Evolutionary conservation across 805 yeast genomes (phyloP), one percentile per base, ranked within the genome.

Genomic region (Priceomyces carsonii): DNA sequence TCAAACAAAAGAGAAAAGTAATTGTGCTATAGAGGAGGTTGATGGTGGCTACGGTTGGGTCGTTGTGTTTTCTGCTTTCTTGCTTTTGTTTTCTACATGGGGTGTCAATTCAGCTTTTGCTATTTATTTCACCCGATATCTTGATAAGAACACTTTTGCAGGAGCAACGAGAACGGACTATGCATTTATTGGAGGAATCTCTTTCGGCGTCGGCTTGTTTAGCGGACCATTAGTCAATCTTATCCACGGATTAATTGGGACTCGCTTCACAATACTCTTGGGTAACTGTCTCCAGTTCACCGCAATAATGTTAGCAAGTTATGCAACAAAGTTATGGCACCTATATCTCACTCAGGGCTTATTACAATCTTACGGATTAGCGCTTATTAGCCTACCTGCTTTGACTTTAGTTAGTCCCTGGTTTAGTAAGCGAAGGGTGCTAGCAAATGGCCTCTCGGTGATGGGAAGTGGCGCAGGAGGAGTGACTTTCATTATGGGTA

Each of bases 31-130:
- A 10, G 13, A 27, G 13, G 15, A 27, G 8, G 15, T 35, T 12
- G 86, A 81, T 51, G 82, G 79, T 22, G 85, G 85, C 3, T 68
- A 72, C 33, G 85, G 83, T 2, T 77, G 84, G 81, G 72, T 80
- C 0, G 64, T 78, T 21, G 69, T 72, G 5, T 34, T 71, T 3
- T 74, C 77, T 12, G 69, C 74, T 2, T 58, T 66, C 16, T 30
- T 74, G 5, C 57, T 75, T 26, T 72, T 74, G 50, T 69, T 77
- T 40, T 66, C 74, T 19, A 71, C 85, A 0, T 82, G 88, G 87
- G 88, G 89, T 8, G 69, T 80, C 30, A 80, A 80, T 43, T 61
- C 76, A 4, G 79, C 78, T 3, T 82, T 67, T 47, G 81, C 83
- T 23, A 69, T 82, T 3, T 79, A 75, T 44, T 55, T 80, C 13